Conservation (phyloP, 352 stramenopile genomes). For the Phytophthora colocasiae region DNA sequence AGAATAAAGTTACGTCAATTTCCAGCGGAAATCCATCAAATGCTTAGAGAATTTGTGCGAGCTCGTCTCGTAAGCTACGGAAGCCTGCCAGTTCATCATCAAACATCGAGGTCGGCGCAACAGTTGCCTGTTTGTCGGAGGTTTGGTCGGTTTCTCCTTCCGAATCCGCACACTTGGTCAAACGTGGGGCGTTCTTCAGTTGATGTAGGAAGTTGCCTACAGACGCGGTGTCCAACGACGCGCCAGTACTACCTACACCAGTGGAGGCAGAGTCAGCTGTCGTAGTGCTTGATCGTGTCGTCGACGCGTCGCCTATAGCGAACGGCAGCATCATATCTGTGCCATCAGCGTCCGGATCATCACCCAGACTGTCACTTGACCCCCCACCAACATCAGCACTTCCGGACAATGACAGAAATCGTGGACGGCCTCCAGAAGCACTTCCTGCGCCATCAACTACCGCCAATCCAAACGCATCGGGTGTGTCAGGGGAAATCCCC, state of each 20-base stretch:
- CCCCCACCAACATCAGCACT: slow-evolving; percentile 13
- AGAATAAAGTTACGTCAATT: too few species aligned
- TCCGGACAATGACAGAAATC: slow-evolving; percentile 51
- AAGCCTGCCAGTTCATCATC: slow-evolving; percentile 84
- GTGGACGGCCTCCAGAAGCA: slow-evolving; percentile 34
- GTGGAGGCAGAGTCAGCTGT: slow-evolving; percentile 52
- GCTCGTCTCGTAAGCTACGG: slow-evolving; percentile 70
- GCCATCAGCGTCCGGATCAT: slow-evolving; percentile 30
- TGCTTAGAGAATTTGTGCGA: slow-evolving; percentile 47
- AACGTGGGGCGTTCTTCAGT: slow-evolving; percentile 75
- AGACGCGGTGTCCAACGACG: slow-evolving; percentile 60
- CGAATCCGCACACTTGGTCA: slow-evolving; percentile 27
- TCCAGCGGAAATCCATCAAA: background rate
- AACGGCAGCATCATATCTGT: slow-evolving; percentile 72
- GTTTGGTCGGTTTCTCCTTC: background rate
- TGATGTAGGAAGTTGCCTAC: slow-evolving; percentile 85
- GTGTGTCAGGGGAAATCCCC: slow-evolving; percentile 73
- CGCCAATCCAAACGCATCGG: slow-evolving; percentile 68
- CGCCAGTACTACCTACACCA: slow-evolving; percentile 18
- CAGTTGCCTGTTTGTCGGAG: slow-evolving; percentile 6
- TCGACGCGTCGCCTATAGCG: slow-evolving; percentile 53
- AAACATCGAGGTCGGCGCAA: slow-evolving; percentile 45
- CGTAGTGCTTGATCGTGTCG: slow-evolving; percentile 43
- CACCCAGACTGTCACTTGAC: slow-evolving; percentile 8
- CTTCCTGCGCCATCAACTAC: slow-evolving; percentile 41